These are phyloP conservation scores for Spiraea crenata DNA, from an alignment of 331 rosid genomes.

Conservation along the genomic window DNA sequence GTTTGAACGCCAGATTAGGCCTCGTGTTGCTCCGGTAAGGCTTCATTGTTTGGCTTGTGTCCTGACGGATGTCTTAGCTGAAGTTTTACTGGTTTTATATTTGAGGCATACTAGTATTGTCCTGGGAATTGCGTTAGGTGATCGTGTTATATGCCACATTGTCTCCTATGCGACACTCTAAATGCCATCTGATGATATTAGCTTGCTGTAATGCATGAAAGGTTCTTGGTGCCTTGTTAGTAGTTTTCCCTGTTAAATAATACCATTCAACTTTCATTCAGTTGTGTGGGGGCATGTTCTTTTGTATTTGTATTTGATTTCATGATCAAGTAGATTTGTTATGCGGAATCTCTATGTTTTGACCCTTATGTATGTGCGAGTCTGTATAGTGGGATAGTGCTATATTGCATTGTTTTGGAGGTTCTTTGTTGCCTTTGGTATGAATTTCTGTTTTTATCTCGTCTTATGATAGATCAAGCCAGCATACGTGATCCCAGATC, in stretches of 20 bases:
- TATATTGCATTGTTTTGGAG: constrained; percentile 1
- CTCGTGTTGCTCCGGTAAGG: constrained; percentile 51
- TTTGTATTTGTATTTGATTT: neutral
- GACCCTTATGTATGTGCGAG: too few species aligned
- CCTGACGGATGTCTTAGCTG: neutral
- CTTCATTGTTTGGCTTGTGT: neutral
- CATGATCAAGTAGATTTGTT: neutral
- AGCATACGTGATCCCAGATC: constrained; percentile 75
- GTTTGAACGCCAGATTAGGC: constrained; percentile 82
- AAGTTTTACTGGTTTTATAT: neutral
- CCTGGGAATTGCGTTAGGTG: neutral
- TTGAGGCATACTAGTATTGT: neutral
- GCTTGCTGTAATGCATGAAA: neutral
- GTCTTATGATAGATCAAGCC: constrained; percentile 61
- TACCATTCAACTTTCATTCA: neutral
- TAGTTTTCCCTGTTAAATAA: neutral
- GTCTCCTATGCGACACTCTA: neutral
- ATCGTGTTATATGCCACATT: neutral
- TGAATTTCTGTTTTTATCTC: constrained; percentile 7
- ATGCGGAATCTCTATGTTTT: neutral
- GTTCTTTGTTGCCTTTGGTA: neutral
- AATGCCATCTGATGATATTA: neutral
- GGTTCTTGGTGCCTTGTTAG: neutral
- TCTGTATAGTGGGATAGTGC: neutral
- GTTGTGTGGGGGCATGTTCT: neutral